phyloP scores from a whole-genome alignment of 1,284 basidiomycete genomes.

The Coniferiporia sulphurascens region DNA sequence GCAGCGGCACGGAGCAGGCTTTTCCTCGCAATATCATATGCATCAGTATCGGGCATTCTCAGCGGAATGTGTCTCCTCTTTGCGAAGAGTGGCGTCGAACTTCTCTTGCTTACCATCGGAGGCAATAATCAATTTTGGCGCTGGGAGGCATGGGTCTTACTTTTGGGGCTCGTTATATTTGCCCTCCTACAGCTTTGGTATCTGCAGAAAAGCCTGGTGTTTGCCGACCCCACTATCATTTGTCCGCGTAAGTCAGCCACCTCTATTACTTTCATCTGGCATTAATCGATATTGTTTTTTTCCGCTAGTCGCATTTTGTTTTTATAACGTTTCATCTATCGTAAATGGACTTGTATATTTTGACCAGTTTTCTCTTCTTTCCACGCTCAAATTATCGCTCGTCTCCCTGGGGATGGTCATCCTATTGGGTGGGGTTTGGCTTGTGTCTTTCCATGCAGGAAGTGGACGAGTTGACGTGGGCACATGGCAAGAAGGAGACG shows the following conservation, averaged over 20 bases:
- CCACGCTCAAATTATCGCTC: constrained; percentile 62
- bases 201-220: constrained; percentile 82
- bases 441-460: constrained; percentile 69
- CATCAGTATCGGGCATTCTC: constrained; percentile 86
- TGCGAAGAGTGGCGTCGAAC: constrained; percentile 91
- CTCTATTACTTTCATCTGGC: background rate
- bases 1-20: constrained; percentile 50
- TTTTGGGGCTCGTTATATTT: constrained; percentile 64
- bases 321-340: constrained; percentile 92
- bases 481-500: constrained; percentile 46
- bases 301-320: constrained; percentile 82
- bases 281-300: constrained; percentile 3
- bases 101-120: constrained; percentile 76
- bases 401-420: constrained; percentile 78
- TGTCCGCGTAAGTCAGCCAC: constrained; percentile 68
- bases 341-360: constrained; percentile 88
- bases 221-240: constrained; percentile 85
- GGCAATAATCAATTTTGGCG: constrained; percentile 86
- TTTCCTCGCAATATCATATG: constrained; percentile 81
- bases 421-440: constrained; percentile 87
- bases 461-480: constrained; percentile 47
- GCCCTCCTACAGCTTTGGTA: constrained; percentile 87
- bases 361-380: constrained; percentile 78
- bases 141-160: constrained; percentile 80
- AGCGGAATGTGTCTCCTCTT: constrained; percentile 92